Evolutionary conservation across 2,329 filamentous ascomycete genomes (phyloP).

Genomic region (Dothideomycetes sp.): DNA sequence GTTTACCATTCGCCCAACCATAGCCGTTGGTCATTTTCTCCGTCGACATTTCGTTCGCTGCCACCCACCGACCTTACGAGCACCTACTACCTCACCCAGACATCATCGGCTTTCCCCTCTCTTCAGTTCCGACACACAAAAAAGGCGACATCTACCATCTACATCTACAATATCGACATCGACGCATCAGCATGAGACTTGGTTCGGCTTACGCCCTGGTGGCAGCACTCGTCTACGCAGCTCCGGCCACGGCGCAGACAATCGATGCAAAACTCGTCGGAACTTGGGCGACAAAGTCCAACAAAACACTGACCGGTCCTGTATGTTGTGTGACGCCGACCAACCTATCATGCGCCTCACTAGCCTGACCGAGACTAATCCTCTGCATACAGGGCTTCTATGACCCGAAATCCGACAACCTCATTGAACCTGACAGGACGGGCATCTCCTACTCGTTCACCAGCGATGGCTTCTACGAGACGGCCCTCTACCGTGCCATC

Average conservation of each 20-base stretch:
- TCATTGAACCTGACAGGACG: slow-evolving; percentile 57
- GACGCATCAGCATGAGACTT: slow-evolving; percentile 9
- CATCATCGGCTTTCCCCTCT: no score
- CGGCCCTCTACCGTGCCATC: slow-evolving; percentile 60
- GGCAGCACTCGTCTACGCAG: slow-evolving; percentile 9
- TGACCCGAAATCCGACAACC: slow-evolving; percentile 54
- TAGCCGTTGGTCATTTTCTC: no score
- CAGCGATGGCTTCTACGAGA: slow-evolving; percentile 57
- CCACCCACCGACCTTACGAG: no score
- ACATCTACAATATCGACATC: no score
- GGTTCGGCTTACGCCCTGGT: slow-evolving; percentile 10
- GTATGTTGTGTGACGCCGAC: slow-evolving; percentile 37
- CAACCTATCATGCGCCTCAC: no score
- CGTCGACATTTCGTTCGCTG: no score
- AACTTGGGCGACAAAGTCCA: slow-evolving; percentile 64
- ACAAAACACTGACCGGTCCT: slow-evolving; percentile 58
- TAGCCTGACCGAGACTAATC: no score
- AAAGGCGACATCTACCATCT: no score
- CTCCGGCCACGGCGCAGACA: slow-evolving; percentile 4
- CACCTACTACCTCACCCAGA: no score
- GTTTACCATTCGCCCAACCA: no score
- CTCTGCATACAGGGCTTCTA: slow-evolving; percentile 56
- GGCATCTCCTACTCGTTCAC: slow-evolving; percentile 70
- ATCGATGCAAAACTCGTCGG: slow-evolving; percentile 43
- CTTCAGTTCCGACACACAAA: no score